These are phyloP conservation scores for Ochetophila trinervis DNA, from an alignment of 306 rosid genomes.

Conservation along the genomic window DNA sequence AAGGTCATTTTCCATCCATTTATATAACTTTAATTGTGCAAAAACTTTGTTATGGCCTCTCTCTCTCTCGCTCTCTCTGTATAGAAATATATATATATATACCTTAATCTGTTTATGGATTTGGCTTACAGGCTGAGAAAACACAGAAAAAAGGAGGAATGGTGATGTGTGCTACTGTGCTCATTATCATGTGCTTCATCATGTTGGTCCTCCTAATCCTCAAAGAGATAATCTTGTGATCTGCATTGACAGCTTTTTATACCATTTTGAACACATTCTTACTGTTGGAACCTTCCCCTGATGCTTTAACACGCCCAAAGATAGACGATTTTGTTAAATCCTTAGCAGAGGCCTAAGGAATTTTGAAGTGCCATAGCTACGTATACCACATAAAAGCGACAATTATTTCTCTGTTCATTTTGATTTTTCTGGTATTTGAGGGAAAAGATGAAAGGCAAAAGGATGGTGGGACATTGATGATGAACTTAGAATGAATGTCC, in stretches of 20 bases:
- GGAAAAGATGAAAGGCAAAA: constrained; percentile 20
- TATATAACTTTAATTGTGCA: constrained; percentile 11
- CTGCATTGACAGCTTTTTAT: constrained; percentile 20
- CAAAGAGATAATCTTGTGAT: constrained; percentile 84
- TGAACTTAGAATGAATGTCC: constrained; percentile 18
- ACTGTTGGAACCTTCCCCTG: constrained; percentile 30
- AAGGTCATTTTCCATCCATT: constrained; percentile 49
- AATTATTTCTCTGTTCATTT: constrained; percentile 22
- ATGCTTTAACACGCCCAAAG: constrained; percentile 25
- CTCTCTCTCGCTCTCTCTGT: background rate
- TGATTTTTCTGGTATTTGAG: constrained; percentile 17
- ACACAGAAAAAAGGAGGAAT: constrained; percentile 92
- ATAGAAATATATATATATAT: background rate
- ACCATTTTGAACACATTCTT: constrained; percentile 34
- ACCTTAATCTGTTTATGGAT: constrained; percentile 7
- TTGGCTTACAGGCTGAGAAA: constrained; percentile 84
- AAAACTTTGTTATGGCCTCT: constrained; percentile 10
- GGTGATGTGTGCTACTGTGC: constrained; percentile 92
- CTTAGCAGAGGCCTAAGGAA: constrained; percentile 31
- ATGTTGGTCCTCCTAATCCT: constrained; percentile 85
- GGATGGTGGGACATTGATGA: constrained; percentile 26
- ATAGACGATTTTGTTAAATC: constrained; percentile 13
- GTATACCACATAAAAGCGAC: constrained; percentile 10
- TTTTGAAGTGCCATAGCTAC: constrained; percentile 23
- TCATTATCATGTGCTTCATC: constrained; percentile 86